Evolutionary conservation across 1,284 basidiomycete genomes (phyloP).

Genomic region (Amylostereum areolatum): DNA sequence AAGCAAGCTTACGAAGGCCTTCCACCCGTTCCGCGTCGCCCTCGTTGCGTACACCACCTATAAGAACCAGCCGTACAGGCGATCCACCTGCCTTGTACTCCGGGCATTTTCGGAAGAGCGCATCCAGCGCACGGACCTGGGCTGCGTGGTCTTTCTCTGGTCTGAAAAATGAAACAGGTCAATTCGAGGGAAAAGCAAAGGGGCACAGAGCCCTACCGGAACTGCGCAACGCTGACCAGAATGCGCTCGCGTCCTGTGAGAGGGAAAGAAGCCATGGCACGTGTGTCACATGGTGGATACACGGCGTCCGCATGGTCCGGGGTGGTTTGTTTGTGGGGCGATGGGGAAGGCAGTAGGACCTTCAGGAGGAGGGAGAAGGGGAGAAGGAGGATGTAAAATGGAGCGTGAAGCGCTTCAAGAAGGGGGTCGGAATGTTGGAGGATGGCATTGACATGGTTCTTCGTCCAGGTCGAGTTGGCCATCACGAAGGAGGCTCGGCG

Average conservation of each 20-base stretch:
- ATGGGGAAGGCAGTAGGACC: conserved; percentile 14
- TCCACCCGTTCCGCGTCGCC: conserved; percentile 72
- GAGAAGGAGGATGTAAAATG: conserved; percentile 38
- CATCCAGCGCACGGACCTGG: conserved; percentile 71
- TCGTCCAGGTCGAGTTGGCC: conserved; percentile 97
- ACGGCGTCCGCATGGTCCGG: conserved; percentile 46
- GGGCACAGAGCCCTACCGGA: conserved; percentile 50
- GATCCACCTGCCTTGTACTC: conserved; percentile 35
- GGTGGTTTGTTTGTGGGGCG: conserved; percentile 5
- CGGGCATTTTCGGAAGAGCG: conserved; percentile 56
- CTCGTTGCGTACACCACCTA: conserved; percentile 81
- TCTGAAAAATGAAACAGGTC: conserved; percentile 28
- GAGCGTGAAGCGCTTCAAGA: conserved; percentile 37
- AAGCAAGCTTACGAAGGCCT: conserved; percentile 52
- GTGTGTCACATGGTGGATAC: conserved; percentile 92
- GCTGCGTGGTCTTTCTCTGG: conserved; percentile 93
- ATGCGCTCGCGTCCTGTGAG: conserved; percentile 60
- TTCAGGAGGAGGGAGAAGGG: conserved; percentile 16
- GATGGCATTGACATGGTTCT: conserved; percentile 75
- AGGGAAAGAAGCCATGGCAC: conserved; percentile 59
- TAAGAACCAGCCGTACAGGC: conserved; percentile 56
- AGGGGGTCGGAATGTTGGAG: conserved; percentile 49
- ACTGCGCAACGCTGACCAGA: conserved; percentile 87
- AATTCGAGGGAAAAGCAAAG: background rate
- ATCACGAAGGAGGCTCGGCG: conserved; percentile 75